Percentiles rank a stretch among this genome's conserved stretches.
phyloP scores from a whole-genome alignment of 2,329 filamentous ascomycete species.

The Ceratocystis huliohia region DNA sequence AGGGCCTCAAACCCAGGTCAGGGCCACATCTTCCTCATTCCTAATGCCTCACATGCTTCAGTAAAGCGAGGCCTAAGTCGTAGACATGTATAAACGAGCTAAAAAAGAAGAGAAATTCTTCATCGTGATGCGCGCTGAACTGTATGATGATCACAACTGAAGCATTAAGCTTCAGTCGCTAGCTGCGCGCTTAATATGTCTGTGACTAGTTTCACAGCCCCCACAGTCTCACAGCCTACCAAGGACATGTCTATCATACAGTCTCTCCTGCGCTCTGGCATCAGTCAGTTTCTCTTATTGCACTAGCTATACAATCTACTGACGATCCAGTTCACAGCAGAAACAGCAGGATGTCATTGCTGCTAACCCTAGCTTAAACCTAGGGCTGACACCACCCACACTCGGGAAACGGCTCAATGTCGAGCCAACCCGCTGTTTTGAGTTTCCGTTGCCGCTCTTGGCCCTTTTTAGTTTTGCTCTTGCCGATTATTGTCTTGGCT shows the following conservation, averaged over 20 bases:
- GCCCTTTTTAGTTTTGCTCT: no score
- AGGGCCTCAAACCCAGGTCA: background rate
- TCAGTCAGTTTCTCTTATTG: background rate
- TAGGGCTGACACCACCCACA: no score
- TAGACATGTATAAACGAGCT: background rate
- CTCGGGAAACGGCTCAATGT: no score
- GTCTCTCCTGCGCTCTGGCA: background rate
- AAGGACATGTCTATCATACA: background rate
- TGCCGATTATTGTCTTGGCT: no score
- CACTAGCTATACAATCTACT: background rate
- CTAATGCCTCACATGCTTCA: background rate
- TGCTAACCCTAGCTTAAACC: background rate
- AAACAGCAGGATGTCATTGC: background rate
- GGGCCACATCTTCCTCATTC: background rate
- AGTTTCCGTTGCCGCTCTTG: no score
- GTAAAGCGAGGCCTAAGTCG: background rate
- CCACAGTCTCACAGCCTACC: background rate
- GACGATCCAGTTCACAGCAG: background rate
- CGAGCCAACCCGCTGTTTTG: no score
- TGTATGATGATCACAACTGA: conserved; percentile 7
- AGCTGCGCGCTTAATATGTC: background rate
- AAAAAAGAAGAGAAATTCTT: background rate
- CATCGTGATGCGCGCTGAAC: background rate
- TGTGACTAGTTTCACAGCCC: background rate
- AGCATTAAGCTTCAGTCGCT: background rate